Evolutionary conservation across 306 rosid genomes (phyloP).

Genomic region (Leucaena leucocephala): DNA sequence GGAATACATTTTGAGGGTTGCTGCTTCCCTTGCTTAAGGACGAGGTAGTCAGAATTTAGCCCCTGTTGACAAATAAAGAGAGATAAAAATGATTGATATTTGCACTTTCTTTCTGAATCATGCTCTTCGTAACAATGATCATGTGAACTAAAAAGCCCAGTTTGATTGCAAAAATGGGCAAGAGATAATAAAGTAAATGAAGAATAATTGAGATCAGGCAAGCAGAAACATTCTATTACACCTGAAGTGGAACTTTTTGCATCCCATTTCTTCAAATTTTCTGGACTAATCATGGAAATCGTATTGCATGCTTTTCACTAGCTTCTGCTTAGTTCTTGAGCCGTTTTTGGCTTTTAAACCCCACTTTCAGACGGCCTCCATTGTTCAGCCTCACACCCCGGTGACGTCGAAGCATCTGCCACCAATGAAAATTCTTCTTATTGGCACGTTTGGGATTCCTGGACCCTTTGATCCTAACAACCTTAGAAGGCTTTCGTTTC

Average conservation of each 20-base stretch:
- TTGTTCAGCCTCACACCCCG: conserved; percentile 52
- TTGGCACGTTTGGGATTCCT: conserved; percentile 29
- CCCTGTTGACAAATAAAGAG: not conserved
- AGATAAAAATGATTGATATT: not conserved
- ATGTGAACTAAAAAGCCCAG: not conserved
- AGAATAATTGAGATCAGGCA: not conserved
- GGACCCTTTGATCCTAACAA: conserved; percentile 20
- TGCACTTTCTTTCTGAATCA: not conserved
- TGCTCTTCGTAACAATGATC: not conserved
- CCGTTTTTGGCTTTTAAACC: conserved; percentile 46
- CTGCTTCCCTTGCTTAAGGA: not conserved
- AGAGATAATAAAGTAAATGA: not conserved
- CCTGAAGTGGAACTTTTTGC: conserved; percentile 22
- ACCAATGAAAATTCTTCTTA: conserved; percentile 55
- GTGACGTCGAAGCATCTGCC: conserved; percentile 47
- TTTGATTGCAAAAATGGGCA: not conserved
- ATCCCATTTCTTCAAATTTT: conserved; percentile 59
- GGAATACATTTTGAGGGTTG: not conserved
- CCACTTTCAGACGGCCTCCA: conserved; percentile 49
- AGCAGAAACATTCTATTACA: conserved; percentile 1
- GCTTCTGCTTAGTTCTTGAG: conserved; percentile 3
- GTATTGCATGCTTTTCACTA: not conserved
- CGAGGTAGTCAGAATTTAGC: not conserved
- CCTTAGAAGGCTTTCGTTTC: conserved; percentile 36
- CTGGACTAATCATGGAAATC: conserved; percentile 41